Base-by-base conservation (phyloP, 768 basidiomycete genomes). In the Chalciporus sphaerocephalus region DNA sequence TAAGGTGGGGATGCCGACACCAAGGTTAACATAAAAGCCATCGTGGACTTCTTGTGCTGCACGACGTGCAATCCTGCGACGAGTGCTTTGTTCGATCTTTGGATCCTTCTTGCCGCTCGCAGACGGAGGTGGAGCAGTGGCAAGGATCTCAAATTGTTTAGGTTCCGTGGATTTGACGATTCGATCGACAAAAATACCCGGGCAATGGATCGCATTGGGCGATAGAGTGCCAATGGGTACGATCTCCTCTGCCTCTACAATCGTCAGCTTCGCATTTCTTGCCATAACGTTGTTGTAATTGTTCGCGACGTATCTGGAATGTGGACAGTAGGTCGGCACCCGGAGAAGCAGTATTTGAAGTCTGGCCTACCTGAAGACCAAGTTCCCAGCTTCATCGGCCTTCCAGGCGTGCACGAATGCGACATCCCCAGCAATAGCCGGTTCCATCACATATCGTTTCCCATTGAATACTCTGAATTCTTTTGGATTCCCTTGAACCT, bases 211-310 rank as follows among this genome's bases (percentile, higher is more conserved):
- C 21, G 81, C 72, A 58, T 87, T 83, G 12, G 92, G 86, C 40
- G 87, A 87, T 47, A 96, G 70, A 6, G 81, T 75, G 11, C 92
- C 92, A 23, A 81, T 69, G 2, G 92, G 86, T 20, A 95, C 90
- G 46, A 96, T 92, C 54, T 91, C 71, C 59, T 96, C 92, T 1
- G 92, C 92, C 77, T 96, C 92, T 42, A 96, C 86, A 49, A 96
- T 90, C 6, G 92, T 94, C 40, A 94, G 57, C 56, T 83, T 88
- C 1, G 92, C 92, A 40, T 89, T 89, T 57, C 87, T 83, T 2
- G 87, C 93, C 92, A 95, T 94, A 15, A 79, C 83, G 4, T 80
- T 76, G 58, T 73, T 84, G 66, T 93, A 96, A 65, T 95, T 94
- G 60, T 95, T 85, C 35, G 90, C 80, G 6, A 92, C 75, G 60